Percentiles rank a stretch among this genome's conserved stretches.
phyloP scores from a whole-genome alignment of 1,284 basidiomycete genomes.

The Leccinum angustisporum region DNA sequence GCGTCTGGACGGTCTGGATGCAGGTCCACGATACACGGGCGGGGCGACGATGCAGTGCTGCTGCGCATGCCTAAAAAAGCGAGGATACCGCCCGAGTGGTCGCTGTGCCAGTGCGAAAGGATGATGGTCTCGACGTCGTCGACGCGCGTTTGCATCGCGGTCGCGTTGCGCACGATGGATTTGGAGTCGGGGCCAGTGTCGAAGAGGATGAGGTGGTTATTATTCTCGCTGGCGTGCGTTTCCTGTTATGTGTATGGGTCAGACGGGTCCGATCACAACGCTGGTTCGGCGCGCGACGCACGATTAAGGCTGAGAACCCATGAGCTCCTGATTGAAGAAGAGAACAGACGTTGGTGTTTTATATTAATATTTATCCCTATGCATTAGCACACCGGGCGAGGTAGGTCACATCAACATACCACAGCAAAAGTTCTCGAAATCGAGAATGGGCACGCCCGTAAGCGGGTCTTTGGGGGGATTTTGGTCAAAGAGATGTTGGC shows the following conservation, averaged over 20 bases:
- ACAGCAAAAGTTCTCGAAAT: slow-evolving; percentile 78
- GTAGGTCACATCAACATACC: slow-evolving; percentile 39
- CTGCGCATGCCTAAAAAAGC: slow-evolving; percentile 54
- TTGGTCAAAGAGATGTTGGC: slow-evolving; percentile 56
- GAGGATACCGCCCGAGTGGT: slow-evolving; percentile 75
- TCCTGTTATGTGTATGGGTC: slow-evolving; percentile 29
- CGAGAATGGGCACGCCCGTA: slow-evolving; percentile 64
- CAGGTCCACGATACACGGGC: slow-evolving; percentile 58
- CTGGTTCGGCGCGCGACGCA: slow-evolving; percentile 34
- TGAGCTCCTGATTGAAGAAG: slow-evolving; percentile 55
- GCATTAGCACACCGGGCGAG: neutral
- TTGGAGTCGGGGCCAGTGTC: slow-evolving; percentile 79
- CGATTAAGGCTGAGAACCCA: slow-evolving; percentile 77
- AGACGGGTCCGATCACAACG: neutral
- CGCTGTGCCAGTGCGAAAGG: slow-evolving; percentile 82
- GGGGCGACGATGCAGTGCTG: neutral
- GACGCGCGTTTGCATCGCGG: slow-evolving; percentile 56
- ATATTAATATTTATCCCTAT: neutral
- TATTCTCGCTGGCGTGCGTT: slow-evolving; percentile 34
- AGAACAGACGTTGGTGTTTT: too few species aligned
- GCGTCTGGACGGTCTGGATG: slow-evolving; percentile 74
- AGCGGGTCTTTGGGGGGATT: slow-evolving; percentile 49
- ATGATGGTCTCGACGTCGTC: slow-evolving; percentile 61
- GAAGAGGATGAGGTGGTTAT: slow-evolving; percentile 55
- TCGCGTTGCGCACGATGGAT: slow-evolving; percentile 69